Conservation (phyloP, 73 alveolate genomes). For the Paramecium tetraurelia region DNA sequence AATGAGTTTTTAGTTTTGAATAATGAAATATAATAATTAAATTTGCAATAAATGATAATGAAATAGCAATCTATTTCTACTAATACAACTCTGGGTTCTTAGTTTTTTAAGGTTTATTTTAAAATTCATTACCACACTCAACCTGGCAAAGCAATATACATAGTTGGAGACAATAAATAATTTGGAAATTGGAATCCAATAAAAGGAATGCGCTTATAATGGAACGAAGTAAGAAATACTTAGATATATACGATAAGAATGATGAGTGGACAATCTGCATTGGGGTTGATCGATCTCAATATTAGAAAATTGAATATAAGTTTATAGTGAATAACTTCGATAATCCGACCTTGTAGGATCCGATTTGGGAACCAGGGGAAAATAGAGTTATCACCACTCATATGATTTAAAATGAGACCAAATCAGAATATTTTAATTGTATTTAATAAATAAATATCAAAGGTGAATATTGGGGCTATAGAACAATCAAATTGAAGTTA, state of each 20-base stretch:
- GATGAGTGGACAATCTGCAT: neutral
- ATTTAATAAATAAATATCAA: neutral
- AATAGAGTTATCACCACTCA: neutral
- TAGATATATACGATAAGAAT: neutral
- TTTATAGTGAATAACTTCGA: neutral
- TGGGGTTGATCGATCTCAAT: neutral
- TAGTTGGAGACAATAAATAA: neutral
- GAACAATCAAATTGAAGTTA: slow-evolving; percentile 6
- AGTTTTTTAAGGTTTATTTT: neutral
- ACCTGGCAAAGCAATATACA: neutral
- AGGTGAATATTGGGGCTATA: slow-evolving; percentile 34
- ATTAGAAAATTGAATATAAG: neutral
- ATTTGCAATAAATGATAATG: neutral
- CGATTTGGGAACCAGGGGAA: slow-evolving; percentile 37
- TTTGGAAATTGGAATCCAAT: slow-evolving; percentile 29
- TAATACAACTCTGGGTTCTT: neutral
- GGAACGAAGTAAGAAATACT: neutral
- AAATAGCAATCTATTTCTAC: neutral
- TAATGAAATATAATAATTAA: neutral
- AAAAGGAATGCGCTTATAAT: neutral
- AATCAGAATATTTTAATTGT: slow-evolving; percentile 1
- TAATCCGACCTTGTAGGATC: neutral
- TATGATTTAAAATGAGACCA: neutral
- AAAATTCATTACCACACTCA: neutral
- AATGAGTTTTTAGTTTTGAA: neutral